Percentiles rank a stretch among this genome's conserved stretches.
These are phyloP conservation scores for Penicillium daleae DNA, from an alignment of 495 filamentous ascomycete genomes.

Conservation along the genomic window DNA sequence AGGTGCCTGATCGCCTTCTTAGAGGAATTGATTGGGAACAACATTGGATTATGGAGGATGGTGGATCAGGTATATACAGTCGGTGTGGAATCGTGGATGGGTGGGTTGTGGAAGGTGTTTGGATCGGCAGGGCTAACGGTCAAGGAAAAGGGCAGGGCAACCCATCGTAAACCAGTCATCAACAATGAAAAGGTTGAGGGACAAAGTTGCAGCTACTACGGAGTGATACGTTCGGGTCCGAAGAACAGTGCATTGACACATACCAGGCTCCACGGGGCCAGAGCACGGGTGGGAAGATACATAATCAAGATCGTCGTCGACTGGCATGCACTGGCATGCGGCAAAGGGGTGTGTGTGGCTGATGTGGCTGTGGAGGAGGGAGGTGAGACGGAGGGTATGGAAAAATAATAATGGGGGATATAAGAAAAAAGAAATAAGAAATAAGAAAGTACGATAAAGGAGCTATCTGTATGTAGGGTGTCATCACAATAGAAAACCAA, in stretches of 20 bases:
- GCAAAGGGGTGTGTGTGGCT: constrained; percentile 25
- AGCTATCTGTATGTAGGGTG: not conserved
- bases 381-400: not conserved
- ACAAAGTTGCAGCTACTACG: not conserved
- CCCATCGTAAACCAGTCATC: not conserved
- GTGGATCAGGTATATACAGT: not conserved
- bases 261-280: constrained; percentile 17
- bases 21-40: not conserved
- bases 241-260: not conserved
- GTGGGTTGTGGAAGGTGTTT: not conserved
- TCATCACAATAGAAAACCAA: not conserved
- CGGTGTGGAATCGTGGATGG: not conserved
- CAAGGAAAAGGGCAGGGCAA: not conserved
- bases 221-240: not conserved
- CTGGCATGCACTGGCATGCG: constrained; percentile 27
- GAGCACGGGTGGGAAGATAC: constrained; percentile 3
- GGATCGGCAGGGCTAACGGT: not conserved
- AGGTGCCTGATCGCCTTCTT: not conserved
- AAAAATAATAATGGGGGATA: not conserved
- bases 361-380: constrained; percentile 17
- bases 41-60: not conserved
- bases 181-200: not conserved
- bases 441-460: not conserved
- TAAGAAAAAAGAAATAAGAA: not conserved
- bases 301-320: constrained; percentile 24